Evolutionary conservation across 768 basidiomycete genomes (phyloP).

Genomic region (Hygrophorus pudorinus): DNA sequence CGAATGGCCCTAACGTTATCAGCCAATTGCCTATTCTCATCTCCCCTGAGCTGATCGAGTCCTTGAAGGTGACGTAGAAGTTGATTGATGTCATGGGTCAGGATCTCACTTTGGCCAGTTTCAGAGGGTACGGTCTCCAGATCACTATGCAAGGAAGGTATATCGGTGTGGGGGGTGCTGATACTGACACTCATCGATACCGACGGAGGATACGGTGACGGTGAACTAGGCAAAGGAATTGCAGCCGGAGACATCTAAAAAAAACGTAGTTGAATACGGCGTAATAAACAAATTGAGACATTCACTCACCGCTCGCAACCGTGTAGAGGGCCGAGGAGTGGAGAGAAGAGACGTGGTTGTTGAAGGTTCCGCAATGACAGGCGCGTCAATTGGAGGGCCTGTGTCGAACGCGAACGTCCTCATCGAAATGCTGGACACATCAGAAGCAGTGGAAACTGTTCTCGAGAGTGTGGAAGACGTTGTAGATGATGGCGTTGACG

Average conservation of each 20-base stretch:
- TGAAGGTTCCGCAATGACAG: conserved; percentile 10
- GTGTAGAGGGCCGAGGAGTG: conserved; percentile 21
- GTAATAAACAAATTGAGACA: background rate
- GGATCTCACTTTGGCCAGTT: conserved; percentile 33
- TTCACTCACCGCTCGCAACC: conserved; percentile 26
- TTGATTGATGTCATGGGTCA: conserved; percentile 35
- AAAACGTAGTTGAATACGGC: background rate
- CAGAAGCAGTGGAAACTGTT: conserved; percentile 18
- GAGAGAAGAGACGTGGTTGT: conserved; percentile 55
- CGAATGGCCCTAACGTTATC: conserved; percentile 64
- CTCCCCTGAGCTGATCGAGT: conserved; percentile 47
- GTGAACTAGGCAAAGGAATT: conserved; percentile 6
- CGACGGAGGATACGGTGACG: conserved; percentile 7
- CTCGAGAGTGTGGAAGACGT: conserved; percentile 7
- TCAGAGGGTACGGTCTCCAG: conserved; percentile 32
- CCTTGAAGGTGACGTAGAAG: conserved; percentile 46
- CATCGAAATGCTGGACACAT: conserved; percentile 34
- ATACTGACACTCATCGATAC: conserved; percentile 38
- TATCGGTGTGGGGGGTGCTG: conserved; percentile 35
- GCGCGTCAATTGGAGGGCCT: conserved; percentile 24
- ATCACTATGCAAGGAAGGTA: conserved; percentile 37
- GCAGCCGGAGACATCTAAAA: conserved; percentile 1
- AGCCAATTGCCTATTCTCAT: conserved; percentile 54
- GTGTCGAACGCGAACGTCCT: conserved; percentile 28
- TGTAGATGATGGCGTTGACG: conserved; percentile 21